Base-by-base conservation (phyloP, 495 filamentous ascomycete species). In the Lentithecium fluviatile region DNA sequence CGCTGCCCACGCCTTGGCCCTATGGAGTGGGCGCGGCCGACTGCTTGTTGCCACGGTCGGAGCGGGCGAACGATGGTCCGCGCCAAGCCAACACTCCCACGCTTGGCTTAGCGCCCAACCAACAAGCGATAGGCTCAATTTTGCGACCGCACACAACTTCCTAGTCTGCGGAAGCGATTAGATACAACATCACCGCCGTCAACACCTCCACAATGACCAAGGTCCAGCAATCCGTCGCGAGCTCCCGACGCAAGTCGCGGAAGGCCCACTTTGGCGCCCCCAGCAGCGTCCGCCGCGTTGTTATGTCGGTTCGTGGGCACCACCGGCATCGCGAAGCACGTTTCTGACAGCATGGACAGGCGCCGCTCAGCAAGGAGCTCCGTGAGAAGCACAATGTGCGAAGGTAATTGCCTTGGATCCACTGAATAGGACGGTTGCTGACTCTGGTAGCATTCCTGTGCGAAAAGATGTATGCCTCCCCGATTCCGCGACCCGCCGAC, bases 241-340 rank as follows among this genome's bases (percentile, higher is more conserved):
- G 56, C 62, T 95, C 90, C 72, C 87, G 94, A 79, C 84, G 92
- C 77, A 99, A 99, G 88, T 90, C 89, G 76, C 89, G 94, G 79
- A 95, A 95, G 84, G 90, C 89, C 67, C 93, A 99, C 83, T 97
- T 95, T 86, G 77, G 77, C 64, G 94, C 94, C 62, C 91, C 91
- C 50, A 95, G 90, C 74, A 88, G 86, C 79, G 84, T 89, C 72
- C 92, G 95, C 76, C 88, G 94, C 70, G 81, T 86, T 66, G 91
- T 92, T 79, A 95, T 99, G 89, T 65, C 62, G 50, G 59, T 62
- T 34, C 43, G 59, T 62, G 5, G 11, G 25, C 32, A 42, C 25
- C 38, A 89, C 84, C 79, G 21, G 3, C 10, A 13, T n/a, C 48
- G 12, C 45, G 15, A 23, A 1, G 23, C n/a, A 6, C 32, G 23